A percentile compares a stretch with the other conserved stretches of the same genome.
Conservation (phyloP, 2,329 filamentous ascomycete genomes). For the Beauveria varroae region DNA sequence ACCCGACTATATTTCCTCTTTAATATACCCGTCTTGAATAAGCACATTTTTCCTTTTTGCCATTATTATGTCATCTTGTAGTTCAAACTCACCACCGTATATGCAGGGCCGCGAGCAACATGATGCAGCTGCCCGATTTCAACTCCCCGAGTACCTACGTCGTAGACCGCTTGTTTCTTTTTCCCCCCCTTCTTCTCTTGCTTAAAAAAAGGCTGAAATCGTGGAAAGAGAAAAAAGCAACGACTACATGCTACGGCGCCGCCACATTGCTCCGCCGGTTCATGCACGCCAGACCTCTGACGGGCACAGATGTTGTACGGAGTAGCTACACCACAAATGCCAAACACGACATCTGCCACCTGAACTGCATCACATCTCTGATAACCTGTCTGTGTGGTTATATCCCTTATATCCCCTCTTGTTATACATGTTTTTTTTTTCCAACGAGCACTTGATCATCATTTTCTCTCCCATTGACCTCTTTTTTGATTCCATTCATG, state of each 20-base stretch:
- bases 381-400: neutral
- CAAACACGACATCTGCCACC: neutral
- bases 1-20: too few species aligned
- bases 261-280: slow-evolving; percentile 2
- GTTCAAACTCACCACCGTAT: neutral
- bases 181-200: neutral
- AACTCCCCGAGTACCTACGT: neutral
- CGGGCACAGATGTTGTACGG: neutral
- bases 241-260: neutral
- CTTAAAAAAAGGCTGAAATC: neutral
- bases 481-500: too few species aligned
- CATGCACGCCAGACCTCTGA: slow-evolving; percentile 1
- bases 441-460: neutral
- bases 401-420: neutral
- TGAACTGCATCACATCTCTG: neutral
- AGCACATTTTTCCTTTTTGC: too few species aligned
- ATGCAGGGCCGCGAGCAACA: neutral
- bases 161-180: neutral
- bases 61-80: too few species aligned
- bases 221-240: too few species aligned
- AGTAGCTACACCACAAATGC: too few species aligned
- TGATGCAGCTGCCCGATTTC: too few species aligned
- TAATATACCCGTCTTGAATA: too few species aligned
- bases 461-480: neutral
- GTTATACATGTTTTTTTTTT: neutral